Conservation (phyloP, 2,329 filamentous ascomycete species). For the Fusarium algeriense region DNA sequence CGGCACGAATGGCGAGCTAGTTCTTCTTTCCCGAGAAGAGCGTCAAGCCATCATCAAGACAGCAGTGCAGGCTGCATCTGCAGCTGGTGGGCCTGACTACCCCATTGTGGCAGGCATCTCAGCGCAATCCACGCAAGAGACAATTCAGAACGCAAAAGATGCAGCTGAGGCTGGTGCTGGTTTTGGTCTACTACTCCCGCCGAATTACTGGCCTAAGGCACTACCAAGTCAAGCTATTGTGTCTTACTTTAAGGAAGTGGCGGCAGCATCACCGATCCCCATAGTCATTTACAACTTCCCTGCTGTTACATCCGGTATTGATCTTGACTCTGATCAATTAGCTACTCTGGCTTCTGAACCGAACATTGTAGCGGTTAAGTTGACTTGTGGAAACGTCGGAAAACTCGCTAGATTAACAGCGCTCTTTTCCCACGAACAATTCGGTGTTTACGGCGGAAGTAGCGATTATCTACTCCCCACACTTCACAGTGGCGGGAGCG, state of each 20-base stretch:
- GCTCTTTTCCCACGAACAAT: constrained; percentile 54
- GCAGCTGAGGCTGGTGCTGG: constrained; percentile 77
- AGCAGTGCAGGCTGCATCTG: constrained; percentile 54
- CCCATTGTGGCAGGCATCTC: constrained; percentile 61
- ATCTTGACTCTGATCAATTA: constrained; percentile 73
- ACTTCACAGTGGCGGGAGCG: constrained; percentile 55
- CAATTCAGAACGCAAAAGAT: constrained; percentile 75
- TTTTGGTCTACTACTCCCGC: constrained; percentile 79
- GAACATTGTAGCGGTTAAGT: constrained; percentile 76
- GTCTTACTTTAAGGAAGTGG: constrained; percentile 75
- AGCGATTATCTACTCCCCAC: constrained; percentile 59
- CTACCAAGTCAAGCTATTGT: constrained; percentile 64
- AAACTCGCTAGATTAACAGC: constrained; percentile 71
- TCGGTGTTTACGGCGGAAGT: constrained; percentile 59
- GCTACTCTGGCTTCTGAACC: constrained; percentile 69
- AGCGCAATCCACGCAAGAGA: constrained; percentile 67
- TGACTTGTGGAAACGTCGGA: constrained; percentile 77
- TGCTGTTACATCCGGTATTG: constrained; percentile 72
- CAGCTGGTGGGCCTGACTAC: constrained; percentile 51
- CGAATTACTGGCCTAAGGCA: constrained; percentile 75
- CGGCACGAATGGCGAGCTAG: constrained; percentile 62
- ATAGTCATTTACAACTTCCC: constrained; percentile 79
- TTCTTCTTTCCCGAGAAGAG: constrained; percentile 56
- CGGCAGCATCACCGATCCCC: constrained; percentile 70
- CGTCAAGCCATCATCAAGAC: constrained; percentile 56